Evolutionary conservation across 441 rosid species (phyloP).

Genomic region (Euphorbia celastroides): DNA sequence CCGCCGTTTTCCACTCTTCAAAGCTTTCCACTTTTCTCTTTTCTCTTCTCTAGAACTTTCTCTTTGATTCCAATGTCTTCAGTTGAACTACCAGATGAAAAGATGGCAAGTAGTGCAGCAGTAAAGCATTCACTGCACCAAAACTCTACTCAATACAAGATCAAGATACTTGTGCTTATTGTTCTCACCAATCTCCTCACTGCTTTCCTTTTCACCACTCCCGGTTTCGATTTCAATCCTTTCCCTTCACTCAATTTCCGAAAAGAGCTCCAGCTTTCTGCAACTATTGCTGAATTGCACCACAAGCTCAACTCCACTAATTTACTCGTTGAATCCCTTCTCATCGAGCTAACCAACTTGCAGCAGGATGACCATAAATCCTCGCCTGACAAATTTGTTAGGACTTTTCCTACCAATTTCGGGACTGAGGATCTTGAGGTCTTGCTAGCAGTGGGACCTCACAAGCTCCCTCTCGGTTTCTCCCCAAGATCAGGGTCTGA

Average conservation of each 20-base stretch:
- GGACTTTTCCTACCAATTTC: too few species aligned
- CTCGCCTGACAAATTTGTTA: neutral
- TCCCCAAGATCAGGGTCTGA: slow-evolving; percentile 33
- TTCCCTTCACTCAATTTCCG: neutral
- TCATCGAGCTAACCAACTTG: slow-evolving; percentile 18
- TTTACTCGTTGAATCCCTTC: slow-evolving; percentile 30
- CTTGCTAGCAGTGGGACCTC: slow-evolving; percentile 32
- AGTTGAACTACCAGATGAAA: neutral
- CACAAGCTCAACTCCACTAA: slow-evolving; percentile 38
- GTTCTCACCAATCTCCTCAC: slow-evolving; percentile 43
- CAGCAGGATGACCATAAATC: neutral
- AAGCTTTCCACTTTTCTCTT: neutral
- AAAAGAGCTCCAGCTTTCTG: slow-evolving; percentile 23
- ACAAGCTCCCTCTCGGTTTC: slow-evolving; percentile 40
- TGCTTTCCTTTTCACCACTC: slow-evolving; percentile 26
- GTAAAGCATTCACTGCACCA: slow-evolving; percentile 24
- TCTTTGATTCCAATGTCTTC: neutral
- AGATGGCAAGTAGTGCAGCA: slow-evolving; percentile 26
- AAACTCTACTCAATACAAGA: slow-evolving; percentile 24
- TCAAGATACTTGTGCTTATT: slow-evolving; percentile 30
- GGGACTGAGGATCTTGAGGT: slow-evolving; percentile 21
- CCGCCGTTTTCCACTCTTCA: neutral
- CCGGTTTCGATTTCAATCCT: slow-evolving; percentile 17
- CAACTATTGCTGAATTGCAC: slow-evolving; percentile 28
- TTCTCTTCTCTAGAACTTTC: neutral